Evolutionary conservation across 352 stramenopile genomes (phyloP), one percentile per base, ranked within the genome.

Genomic region (Globisporangium irregulare): DNA sequence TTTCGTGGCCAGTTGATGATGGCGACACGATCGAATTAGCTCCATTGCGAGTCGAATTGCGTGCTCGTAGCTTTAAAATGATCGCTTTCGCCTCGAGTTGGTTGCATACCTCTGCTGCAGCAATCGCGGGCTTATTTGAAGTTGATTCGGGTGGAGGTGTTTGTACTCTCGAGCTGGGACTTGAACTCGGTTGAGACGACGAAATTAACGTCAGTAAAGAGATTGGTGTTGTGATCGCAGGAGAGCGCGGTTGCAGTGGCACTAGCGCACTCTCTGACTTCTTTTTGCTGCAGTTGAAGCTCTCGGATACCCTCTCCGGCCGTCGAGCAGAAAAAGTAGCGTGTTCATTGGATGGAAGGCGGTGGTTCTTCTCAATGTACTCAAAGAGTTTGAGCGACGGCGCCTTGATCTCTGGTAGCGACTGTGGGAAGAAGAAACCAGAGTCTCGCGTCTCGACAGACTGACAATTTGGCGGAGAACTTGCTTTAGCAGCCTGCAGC

Each of bases 321-420:
- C 20, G 36, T 9, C 50, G 27, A n/a, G 15, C 15, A 3, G 32
- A 51, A 25, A 14, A 29, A 43, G 6, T 3, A 20, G 10, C 3
- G 15, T 12, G 20, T 32, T 22, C 64, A 25, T 27, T 64, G 51
- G 48, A 43, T 5, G 2, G 7, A 29, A 20, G 14, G 8, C 25
- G 8, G 27, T 64, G 22, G 53, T 43, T 51, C 29, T 61, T 64
- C 68, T 90, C 77, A 43, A 93, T 82, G 46, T 78, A 73, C 53
- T 78, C 69, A 51, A 93, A 91, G 14, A 83, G 65, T 60, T 78
- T 89, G 50, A 92, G 73, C 20, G 79, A 73, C 24, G 79, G 82
- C 20, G 76, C 68, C 69, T 78, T 81, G 55, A 89, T 68, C 20
- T 66, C 60, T 20, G 75, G 72, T 3, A 87, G 65, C 15, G 63